Evolutionary conservation across 768 basidiomycete genomes (phyloP).

Genomic region (Pleurotus giganteus): DNA sequence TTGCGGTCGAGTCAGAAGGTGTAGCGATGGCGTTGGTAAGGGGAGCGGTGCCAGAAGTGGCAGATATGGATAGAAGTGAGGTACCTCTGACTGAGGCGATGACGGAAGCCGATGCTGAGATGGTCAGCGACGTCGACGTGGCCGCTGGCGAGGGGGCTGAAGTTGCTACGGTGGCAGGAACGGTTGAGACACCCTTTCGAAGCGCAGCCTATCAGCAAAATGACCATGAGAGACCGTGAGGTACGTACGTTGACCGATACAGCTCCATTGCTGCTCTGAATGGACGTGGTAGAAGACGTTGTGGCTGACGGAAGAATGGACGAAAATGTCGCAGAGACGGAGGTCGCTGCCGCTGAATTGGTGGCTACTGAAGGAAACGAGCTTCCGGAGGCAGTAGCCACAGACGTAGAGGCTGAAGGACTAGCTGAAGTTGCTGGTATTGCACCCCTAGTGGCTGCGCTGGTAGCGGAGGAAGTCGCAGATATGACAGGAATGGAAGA

Average conservation of each 20-base stretch:
- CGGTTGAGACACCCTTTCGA: conserved; percentile 1
- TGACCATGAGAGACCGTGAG: neutral
- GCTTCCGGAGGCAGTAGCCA: conserved; percentile 7
- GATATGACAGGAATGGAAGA: conserved; percentile 13
- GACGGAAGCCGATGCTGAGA: conserved; percentile 20
- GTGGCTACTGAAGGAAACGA: conserved; percentile 10
- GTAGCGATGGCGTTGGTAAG: conserved; percentile 16
- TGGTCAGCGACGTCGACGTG: conserved; percentile 4
- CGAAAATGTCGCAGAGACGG: conserved; percentile 9
- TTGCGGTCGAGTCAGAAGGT: conserved; percentile 8
- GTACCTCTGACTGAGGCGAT: conserved; percentile 8
- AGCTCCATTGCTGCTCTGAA: conserved; percentile 9
- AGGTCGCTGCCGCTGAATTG: conserved; percentile 16
- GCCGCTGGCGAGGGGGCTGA: neutral
- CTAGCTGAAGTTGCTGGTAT: too few relatives aligned
- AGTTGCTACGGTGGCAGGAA: conserved; percentile 3
- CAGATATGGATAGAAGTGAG: neutral
- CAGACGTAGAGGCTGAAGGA: neutral
- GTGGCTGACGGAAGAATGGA: neutral
- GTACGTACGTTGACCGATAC: conserved; percentile 14
- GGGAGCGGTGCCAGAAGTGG: conserved; percentile 11
- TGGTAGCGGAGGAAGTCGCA: conserved; percentile 8
- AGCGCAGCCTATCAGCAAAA: neutral
- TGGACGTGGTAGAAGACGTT: neutral
- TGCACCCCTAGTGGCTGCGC: too few relatives aligned